These are phyloP conservation scores for Allantophomopsis lycopodina DNA, from an alignment of 2,329 filamentous ascomycete species.

Conservation along the genomic window DNA sequence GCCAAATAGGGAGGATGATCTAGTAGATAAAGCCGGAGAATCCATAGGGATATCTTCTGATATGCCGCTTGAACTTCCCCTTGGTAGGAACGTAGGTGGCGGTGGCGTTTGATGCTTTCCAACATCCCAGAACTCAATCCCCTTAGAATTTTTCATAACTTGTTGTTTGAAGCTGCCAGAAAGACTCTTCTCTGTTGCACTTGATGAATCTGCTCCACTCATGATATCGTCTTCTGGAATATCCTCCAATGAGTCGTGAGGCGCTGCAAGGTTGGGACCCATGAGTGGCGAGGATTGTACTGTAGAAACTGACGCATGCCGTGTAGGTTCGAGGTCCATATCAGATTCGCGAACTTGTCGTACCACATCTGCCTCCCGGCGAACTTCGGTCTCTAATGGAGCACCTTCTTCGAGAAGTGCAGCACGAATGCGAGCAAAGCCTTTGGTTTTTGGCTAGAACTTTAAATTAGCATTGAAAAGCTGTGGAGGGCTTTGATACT, in stretches of 20 bases:
- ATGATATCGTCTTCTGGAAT: slow-evolving; percentile 58
- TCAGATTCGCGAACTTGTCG: slow-evolving; percentile 90
- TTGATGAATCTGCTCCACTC: slow-evolving; percentile 30
- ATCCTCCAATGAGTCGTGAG: slow-evolving; percentile 51
- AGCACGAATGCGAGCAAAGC: slow-evolving; percentile 84
- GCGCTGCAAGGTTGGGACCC: slow-evolving; percentile 28
- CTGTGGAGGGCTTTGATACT: slow-evolving; percentile 19
- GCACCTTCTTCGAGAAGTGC: slow-evolving; percentile 79
- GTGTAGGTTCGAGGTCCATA: slow-evolving; percentile 38
- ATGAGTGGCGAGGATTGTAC: slow-evolving; percentile 57
- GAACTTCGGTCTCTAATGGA: slow-evolving; percentile 77
- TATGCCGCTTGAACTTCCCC: slow-evolving; percentile 42
- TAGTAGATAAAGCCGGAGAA: slow-evolving; percentile 35
- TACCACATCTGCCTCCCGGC: slow-evolving; percentile 88
- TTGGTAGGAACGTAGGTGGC: slow-evolving; percentile 41
- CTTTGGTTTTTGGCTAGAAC: slow-evolving; percentile 80
- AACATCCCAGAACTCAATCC: slow-evolving; percentile 68
- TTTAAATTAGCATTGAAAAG: background rate
- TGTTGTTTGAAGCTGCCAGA: slow-evolving; percentile 66
- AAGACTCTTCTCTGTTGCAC: slow-evolving; percentile 13
- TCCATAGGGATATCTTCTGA: slow-evolving; percentile 65
- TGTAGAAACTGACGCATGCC: slow-evolving; percentile 33
- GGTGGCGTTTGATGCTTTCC: slow-evolving; percentile 40
- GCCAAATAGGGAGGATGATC: slow-evolving; percentile 4
- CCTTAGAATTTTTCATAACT: slow-evolving; percentile 56